Evolutionary conservation across 371 early-diverging fungal genomes (phyloP).

Genomic region (Phascolomyces articulosus): DNA sequence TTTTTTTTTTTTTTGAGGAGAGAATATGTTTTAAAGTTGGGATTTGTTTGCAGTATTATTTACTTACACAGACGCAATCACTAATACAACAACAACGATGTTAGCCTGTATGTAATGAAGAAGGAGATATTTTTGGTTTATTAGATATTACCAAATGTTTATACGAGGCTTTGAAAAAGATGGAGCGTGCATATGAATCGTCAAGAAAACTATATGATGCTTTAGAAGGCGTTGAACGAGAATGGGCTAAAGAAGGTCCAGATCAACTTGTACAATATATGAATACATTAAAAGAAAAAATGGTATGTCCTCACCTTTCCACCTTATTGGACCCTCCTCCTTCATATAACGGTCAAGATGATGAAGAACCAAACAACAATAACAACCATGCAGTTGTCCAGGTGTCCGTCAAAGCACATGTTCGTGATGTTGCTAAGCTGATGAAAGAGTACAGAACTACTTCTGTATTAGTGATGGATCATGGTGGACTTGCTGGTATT

Average conservation of each 20-base stretch:
- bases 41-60: not conserved
- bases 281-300: slow-evolving; percentile 68
- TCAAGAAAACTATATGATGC: slow-evolving; percentile 88
- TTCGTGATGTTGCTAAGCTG: slow-evolving; percentile 82
- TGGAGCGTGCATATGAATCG: slow-evolving; percentile 92
- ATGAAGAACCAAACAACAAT: not conserved
- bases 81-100: no score
- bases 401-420: slow-evolving; percentile 78
- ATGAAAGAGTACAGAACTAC: slow-evolving; percentile 87
- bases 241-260: slow-evolving; percentile 61
- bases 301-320: slow-evolving; percentile 83
- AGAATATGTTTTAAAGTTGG: no score
- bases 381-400: slow-evolving; percentile 47
- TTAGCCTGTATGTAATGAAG: slow-evolving; percentile 90
- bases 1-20: no score
- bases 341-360: slow-evolving; percentile 3
- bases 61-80: slow-evolving; percentile 1
- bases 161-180: slow-evolving; percentile 92
- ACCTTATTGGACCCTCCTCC: slow-evolving; percentile 66
- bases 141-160: slow-evolving; percentile 96
- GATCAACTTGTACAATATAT: slow-evolving; percentile 45
- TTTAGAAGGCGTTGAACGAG: slow-evolving; percentile 91
- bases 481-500: slow-evolving; percentile 81
- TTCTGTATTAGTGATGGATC: slow-evolving; percentile 83
- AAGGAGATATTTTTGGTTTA: slow-evolving; percentile 91